phyloP scores from a whole-genome alignment of 2,329 filamentous ascomycete species.

The Penicillium sumatraense region DNA sequence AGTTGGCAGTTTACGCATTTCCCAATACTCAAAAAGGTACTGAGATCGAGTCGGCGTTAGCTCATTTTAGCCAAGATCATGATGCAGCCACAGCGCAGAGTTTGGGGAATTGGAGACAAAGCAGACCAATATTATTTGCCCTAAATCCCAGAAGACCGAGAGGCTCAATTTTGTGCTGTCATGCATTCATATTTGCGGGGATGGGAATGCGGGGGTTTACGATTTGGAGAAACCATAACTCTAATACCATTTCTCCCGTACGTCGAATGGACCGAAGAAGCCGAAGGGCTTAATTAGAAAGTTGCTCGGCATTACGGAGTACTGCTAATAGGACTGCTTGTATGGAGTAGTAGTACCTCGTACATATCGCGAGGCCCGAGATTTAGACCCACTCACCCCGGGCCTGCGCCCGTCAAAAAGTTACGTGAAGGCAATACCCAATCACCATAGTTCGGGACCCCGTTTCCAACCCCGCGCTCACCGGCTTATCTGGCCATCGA shows the following conservation, averaged over 20 bases:
- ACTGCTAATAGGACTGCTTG: neutral
- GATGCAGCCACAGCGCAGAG: neutral
- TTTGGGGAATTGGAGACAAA: neutral
- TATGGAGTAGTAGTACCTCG: too few relatives aligned
- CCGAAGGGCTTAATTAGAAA: neutral
- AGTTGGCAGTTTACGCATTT: too few relatives aligned
- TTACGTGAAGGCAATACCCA: neutral
- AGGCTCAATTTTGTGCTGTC: neutral
- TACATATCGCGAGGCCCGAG: too few relatives aligned
- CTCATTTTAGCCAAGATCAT: neutral
- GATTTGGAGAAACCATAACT: conserved; percentile 2
- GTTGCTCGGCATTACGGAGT: neutral
- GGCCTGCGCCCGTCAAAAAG: neutral
- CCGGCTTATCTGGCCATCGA: neutral
- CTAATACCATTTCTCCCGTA: neutral
- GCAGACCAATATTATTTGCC: neutral
- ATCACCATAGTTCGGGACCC: too few relatives aligned
- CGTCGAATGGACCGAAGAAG: neutral
- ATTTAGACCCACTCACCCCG: neutral
- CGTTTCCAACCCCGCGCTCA: neutral
- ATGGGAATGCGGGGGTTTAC: neutral
- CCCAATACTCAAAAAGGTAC: neutral
- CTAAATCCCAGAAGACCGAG: neutral
- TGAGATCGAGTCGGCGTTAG: neutral
- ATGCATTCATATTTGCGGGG: conserved; percentile 1